Evolutionary conservation across 371 early-diverging fungal species (phyloP).

Genomic region (Mucor mucedo): DNA sequence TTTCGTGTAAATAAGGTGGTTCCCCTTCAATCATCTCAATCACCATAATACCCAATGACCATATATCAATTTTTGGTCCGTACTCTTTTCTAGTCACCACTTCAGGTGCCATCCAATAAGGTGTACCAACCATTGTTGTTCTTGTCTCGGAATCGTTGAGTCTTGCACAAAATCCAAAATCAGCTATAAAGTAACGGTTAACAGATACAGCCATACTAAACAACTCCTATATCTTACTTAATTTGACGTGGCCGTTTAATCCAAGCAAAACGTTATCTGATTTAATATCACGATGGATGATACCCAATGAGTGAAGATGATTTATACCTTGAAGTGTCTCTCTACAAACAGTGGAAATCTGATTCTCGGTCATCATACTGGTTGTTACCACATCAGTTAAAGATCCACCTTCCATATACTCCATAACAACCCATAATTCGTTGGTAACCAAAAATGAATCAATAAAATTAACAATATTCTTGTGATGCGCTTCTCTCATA

Average conservation of each 20-base stretch:
- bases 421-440: slow-evolving; percentile 88
- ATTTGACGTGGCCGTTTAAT: slow-evolving; percentile 81
- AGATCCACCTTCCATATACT: slow-evolving; percentile 93
- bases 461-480: slow-evolving; percentile 89
- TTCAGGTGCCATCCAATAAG: slow-evolving; percentile 93
- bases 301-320: slow-evolving; percentile 84
- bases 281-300: slow-evolving; percentile 95
- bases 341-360: slow-evolving; percentile 84
- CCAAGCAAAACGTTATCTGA: slow-evolving; percentile 92
- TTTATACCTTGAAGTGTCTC: slow-evolving; percentile 59
- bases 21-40: slow-evolving; percentile 86
- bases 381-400: slow-evolving; percentile 83
- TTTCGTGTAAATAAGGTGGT: slow-evolving; percentile 89
- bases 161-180: slow-evolving; percentile 92
- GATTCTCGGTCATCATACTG: slow-evolving; percentile 87
- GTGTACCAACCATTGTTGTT: slow-evolving; percentile 86
- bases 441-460: slow-evolving; percentile 79
- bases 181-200: slow-evolving; percentile 51
- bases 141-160: slow-evolving; percentile 72
- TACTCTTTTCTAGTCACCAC: slow-evolving; percentile 90
- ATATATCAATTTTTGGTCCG: slow-evolving; percentile 88
- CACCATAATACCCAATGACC: slow-evolving; percentile 92
- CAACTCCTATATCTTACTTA: slow-evolving; percentile 51
- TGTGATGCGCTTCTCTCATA: slow-evolving; percentile 77
- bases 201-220: not conserved